Evolutionary conservation across 169 alveolate genomes (phyloP).

Genomic region (Neospora caninum): DNA sequence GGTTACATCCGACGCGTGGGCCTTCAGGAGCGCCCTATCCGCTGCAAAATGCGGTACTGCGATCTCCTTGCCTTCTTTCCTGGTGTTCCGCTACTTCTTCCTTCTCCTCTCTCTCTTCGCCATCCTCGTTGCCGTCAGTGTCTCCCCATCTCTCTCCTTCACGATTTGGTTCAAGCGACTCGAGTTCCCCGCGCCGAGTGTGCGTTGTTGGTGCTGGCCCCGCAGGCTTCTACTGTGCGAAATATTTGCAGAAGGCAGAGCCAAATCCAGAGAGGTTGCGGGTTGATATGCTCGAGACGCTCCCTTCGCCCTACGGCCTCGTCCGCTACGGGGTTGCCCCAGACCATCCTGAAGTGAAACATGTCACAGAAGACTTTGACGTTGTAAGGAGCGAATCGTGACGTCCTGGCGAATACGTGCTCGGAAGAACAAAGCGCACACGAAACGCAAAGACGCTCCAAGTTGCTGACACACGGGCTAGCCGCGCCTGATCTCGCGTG

Average conservation of each 20-base stretch:
- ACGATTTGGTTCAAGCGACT: neutral
- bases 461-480: too few species aligned
- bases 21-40: too few species aligned
- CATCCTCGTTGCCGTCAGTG: neutral
- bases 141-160: neutral
- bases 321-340: constrained; percentile 86
- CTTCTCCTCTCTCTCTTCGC: neutral
- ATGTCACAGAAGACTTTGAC: constrained; percentile 76
- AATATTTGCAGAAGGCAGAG: constrained; percentile 41
- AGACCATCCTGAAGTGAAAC: constrained; percentile 81
- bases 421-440: too few species aligned
- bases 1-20: too few species aligned
- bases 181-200: constrained; percentile 12
- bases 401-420: too few species aligned
- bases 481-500: too few species aligned
- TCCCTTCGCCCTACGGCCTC: constrained; percentile 82
- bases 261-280: neutral
- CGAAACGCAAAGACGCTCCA: too few species aligned
- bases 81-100: neutral
- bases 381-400: constrained; percentile 45
- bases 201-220: constrained; percentile 69
- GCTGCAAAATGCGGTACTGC: neutral
- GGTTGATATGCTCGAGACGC: constrained; percentile 54
- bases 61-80: neutral
- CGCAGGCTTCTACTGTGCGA: constrained; percentile 65